Evolutionary conservation across 805 yeast genomes (phyloP), one percentile per base, ranked within the genome.

Genomic region (Saccharomycopsis oosterbeekiorum): DNA sequence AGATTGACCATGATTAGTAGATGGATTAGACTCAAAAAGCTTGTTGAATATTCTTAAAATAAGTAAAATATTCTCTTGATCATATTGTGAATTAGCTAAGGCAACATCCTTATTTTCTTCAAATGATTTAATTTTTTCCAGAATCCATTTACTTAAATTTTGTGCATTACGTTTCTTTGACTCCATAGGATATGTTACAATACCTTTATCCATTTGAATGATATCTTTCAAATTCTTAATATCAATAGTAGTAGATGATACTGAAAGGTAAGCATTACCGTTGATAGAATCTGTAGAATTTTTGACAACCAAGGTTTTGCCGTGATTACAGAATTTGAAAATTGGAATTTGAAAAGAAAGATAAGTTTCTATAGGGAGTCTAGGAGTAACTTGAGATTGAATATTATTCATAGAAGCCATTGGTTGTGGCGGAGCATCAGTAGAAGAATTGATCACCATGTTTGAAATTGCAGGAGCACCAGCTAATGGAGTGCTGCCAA

Each of bases 181-280:
- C n/a, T 61, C 65, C n/a, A 61, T 8, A 14, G 65, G 65, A 21
- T 63, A 63, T 5, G 56, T 55, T 11, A 39, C 61, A 8, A 61
- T 21, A 6, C 40, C 39, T 10, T 29, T 43, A 42, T 63, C 65
- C 17, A 55, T 34, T 4, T n/a, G n/a, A 11, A 63, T 34, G 14
- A 63, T n/a, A 14, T 42, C 50, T 41, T 58, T 63, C 11, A 55
- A 12, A n/a, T 50, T 34, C 17, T 56, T 60, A 15, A 53, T 55
- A 24, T 60, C 56, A 51, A 60, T 43, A 4, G 21, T 15, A 1
- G 56, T 24, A 1, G 39, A 36, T 19, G 39, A 36, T 34, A 26
- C 40, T 39, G 21, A 42, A 53, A 26, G 42, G 19, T 34, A 34
- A 34, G 41, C 50, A 39, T 34, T 24, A 43, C 50, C 53, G 12